Percentiles rank a stretch among this genome's conserved stretches.
Conservation (phyloP, 106 monocot species). For the Platanthera guangdongensis region DNA sequence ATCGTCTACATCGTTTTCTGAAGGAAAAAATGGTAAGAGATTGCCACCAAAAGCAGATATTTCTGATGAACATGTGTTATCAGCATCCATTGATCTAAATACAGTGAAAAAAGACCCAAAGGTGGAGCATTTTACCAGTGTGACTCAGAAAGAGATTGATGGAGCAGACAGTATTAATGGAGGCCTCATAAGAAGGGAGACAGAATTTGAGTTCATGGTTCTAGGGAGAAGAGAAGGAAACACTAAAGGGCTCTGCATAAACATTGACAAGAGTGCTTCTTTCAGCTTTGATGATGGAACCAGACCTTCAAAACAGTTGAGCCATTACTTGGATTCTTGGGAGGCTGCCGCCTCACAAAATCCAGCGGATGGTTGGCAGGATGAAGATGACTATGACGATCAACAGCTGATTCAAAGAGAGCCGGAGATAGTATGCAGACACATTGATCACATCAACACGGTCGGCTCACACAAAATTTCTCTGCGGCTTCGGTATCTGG, state of each 20-base stretch:
- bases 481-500: constrained; percentile 53
- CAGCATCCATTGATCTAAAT: constrained; percentile 60
- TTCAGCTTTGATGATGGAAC: constrained; percentile 36
- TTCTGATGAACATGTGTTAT: constrained; percentile 85
- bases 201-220: constrained; percentile 78
- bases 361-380: not conserved
- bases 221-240: constrained; percentile 66
- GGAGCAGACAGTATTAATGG: constrained; percentile 28
- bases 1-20: constrained; percentile 58
- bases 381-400: constrained; percentile 18
- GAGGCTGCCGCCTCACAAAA: constrained; percentile 25
- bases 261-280: constrained; percentile 54
- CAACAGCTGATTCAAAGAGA: constrained; percentile 54
- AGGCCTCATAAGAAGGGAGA: constrained; percentile 88
- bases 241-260: constrained; percentile 27
- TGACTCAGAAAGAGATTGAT: constrained; percentile 65
- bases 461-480: constrained; percentile 89
- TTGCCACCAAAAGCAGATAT: constrained; percentile 39
- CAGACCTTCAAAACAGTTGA: constrained; percentile 14
- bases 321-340: constrained; percentile 22
- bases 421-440: constrained; percentile 72
- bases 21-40: constrained; percentile 48
- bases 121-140: constrained; percentile 24
- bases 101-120: constrained; percentile 35
- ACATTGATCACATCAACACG: constrained; percentile 87